Base-by-base conservation (phyloP, 768 basidiomycete genomes). In the Lactifluus subvellereus region DNA sequence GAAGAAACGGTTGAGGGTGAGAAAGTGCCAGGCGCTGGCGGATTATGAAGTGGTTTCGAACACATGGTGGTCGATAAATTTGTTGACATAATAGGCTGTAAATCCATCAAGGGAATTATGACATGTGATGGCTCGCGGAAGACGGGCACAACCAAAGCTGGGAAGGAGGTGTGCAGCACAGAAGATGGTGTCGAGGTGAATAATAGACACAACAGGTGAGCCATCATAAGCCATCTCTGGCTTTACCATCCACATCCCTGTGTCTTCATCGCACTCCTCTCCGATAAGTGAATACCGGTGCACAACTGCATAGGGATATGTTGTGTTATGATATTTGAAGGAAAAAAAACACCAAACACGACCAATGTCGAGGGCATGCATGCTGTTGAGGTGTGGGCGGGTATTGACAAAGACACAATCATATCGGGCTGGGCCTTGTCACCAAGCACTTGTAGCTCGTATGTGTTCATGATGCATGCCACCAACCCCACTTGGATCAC, bases 221-320 rank as follows among this genome's bases (percentile, higher is more conserved):
- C 16, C 37, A 18, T 60, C 47, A 4, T 40, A 40, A 16, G 11
- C 6, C 3, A 16, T 9, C 10, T 40, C 38, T 13, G 9, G 38
- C 13, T 40, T 10, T 4, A 65, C 63, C 35, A 20, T 35, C 59
- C 63, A 65, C 59, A 65, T 54, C 2, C 63, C 63, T 3, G 38
- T 61, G 32, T 48, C 49, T 13, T 51, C 5, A 27, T 65, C 53
- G 3, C 43, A 45, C 13, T 18, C 27, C 2, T 54, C 40, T 1
- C 45, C 59, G 8, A 35, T 8, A 20, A 20, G 30, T 2, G 49
- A 8, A 10, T 57, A 54, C 59, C 63, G 56, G 38, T 61, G 33
- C 3, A 60, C 49, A 27, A 65, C 18, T 6, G 63, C 59, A 18
- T 59, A 65, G 3, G 50, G 63, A 40, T 65, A 60, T 4, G 16